A percentile compares a stretch with the other conserved stretches of the same genome.
These are phyloP conservation scores for Skeletonema grethae DNA, from an alignment of 108 stramenopile genomes.

Conservation along the genomic window DNA sequence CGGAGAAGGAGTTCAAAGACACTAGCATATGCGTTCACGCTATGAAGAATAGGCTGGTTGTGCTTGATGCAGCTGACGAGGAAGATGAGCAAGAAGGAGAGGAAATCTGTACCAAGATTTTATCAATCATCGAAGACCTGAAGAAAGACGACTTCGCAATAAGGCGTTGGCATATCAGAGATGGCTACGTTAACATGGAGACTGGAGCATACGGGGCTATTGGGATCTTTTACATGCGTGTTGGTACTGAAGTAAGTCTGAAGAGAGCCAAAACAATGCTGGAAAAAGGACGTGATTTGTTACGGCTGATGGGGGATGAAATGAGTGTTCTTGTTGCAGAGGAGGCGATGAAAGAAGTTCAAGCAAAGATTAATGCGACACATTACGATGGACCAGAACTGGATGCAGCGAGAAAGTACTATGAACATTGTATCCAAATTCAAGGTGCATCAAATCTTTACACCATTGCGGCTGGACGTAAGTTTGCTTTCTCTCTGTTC, in stretches of 20 bases:
- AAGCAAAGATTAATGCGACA: neutral
- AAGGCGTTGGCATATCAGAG: neutral
- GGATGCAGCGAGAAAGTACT: neutral
- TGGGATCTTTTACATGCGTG: neutral
- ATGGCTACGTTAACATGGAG: neutral
- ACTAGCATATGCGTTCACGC: neutral
- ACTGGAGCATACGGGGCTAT: neutral
- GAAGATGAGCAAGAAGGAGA: neutral
- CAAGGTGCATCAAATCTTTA: too few relatives aligned
- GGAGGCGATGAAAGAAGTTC: neutral
- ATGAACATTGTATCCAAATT: neutral
- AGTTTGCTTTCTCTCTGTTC: too few relatives aligned
- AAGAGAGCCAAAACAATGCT: neutral
- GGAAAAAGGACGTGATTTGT: slow-evolving; percentile 5
- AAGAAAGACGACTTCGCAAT: neutral
- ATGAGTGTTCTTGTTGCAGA: neutral
- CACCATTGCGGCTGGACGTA: too few relatives aligned
- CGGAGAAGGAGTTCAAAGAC: neutral
- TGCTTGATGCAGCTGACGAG: neutral
- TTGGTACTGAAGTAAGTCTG: neutral
- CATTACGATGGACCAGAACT: too few relatives aligned
- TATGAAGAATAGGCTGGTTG: neutral
- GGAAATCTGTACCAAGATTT: neutral
- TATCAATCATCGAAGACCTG: neutral
- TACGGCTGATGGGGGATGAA: neutral